Evolutionary conservation across 768 basidiomycete species (phyloP), one percentile per base, ranked within the genome.

Genomic region (Vararia minispora): DNA sequence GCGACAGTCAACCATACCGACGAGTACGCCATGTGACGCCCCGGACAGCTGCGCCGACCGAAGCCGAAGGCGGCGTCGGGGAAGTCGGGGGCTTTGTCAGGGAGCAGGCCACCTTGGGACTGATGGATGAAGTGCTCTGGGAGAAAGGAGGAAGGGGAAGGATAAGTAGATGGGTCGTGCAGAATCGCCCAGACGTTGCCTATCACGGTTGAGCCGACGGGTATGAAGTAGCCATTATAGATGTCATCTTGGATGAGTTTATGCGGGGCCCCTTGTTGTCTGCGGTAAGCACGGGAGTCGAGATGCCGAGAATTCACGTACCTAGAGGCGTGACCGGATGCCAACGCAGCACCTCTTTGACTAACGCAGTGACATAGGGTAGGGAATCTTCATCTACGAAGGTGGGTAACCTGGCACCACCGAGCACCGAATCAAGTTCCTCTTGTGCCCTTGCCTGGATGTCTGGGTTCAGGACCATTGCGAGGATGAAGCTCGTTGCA

Each of bases 401-500:
- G 11, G 27, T 24, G 2, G 40, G 37, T 14, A 42, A 30, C 36
- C 30, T 29, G 17, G 17, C 40, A 4, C 24, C 33, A 29, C 37
- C 40, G 18, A 41, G 28, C 3, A 41, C 34, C 3, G 37, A 36
- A 42, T 62, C 58, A 4, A 60, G 45, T 42, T 59, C 60, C 33
- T 37, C 51, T 35, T 58, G 61, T 3, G 54, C 58, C 30, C 49
- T 42, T 18, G 14, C 38, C 33, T 58, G 59, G 8, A 43, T 44
- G 2, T 55, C 44, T 0, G 59, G 61, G 32, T 59, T 41, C 11
- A 56, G 43, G 6, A 50, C 46, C 57, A 61, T 56, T n/a, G 53
- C 55, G 2, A 59, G 41, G 12, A 61, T 21, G 38, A 61, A 60
- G 3, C 45, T 36, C 12, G 35, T 33, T n/a, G 48, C 33, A 1